A percentile compares a stretch with the other conserved stretches of the same genome.
Conservation (phyloP, 345 rosid genomes). For the Raphanus raphanistrum region DNA sequence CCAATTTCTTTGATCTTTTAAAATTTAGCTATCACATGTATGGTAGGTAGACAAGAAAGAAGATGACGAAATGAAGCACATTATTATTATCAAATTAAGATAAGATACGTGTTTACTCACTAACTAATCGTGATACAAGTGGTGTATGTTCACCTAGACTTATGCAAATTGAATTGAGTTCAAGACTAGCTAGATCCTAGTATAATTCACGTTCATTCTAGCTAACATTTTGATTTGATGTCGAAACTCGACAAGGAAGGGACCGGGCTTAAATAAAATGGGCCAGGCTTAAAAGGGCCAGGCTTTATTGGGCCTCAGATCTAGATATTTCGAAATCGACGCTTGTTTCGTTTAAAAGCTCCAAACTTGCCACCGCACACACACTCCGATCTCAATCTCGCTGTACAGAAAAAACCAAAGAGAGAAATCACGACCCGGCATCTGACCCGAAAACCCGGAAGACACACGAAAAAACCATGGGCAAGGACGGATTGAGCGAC, state of each 20-base stretch:
- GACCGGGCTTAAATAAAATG: neutral
- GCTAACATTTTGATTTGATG: neutral
- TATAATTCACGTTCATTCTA: neutral
- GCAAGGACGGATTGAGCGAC: slow-evolving; percentile 77
- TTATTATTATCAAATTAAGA: too few relatives aligned
- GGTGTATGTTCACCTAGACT: neutral
- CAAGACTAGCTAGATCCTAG: too few relatives aligned
- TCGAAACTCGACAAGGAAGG: too few relatives aligned
- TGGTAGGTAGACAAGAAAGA: neutral
- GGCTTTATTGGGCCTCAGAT: slow-evolving; percentile 9
- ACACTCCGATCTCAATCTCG: slow-evolving; percentile 7
- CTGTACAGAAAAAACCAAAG: slow-evolving; percentile 10
- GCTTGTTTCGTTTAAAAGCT: neutral
- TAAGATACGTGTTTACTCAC: too few relatives aligned
- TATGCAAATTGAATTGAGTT: neutral
- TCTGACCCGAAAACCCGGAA: slow-evolving; percentile 29
- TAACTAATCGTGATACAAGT: neutral
- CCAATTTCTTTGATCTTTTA: neutral
- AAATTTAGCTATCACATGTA: neutral
- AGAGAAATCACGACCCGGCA: neutral
- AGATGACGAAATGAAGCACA: neutral
- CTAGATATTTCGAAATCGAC: neutral
- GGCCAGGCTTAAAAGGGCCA: slow-evolving; percentile 24
- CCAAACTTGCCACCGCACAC: slow-evolving; percentile 5
- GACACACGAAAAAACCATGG: slow-evolving; percentile 44